A percentile compares a stretch with the other conserved stretches of the same genome.
These are phyloP conservation scores for Clitopilus hobsonii DNA, from an alignment of 768 basidiomycete species.

Conservation along the genomic window DNA sequence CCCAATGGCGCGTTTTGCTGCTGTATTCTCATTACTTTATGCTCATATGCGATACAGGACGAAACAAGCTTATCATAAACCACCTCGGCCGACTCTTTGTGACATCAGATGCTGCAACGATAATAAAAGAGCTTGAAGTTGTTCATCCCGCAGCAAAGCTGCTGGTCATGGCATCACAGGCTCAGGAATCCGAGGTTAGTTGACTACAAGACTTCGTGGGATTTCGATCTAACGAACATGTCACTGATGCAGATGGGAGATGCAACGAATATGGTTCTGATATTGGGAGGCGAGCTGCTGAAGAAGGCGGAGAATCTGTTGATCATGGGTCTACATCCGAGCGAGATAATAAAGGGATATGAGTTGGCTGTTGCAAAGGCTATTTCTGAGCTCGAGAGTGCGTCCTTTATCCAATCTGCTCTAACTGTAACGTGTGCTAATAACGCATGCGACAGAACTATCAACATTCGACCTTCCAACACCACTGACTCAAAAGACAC, in stretches of 20 bases:
- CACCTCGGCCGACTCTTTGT: slow-evolving; percentile 94
- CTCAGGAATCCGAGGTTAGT: slow-evolving; percentile 89
- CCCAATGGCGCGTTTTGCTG: slow-evolving; percentile 75
- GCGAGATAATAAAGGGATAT: slow-evolving; percentile 92
- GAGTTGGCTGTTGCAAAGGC: slow-evolving; percentile 86
- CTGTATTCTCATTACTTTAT: background rate
- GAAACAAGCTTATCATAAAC: slow-evolving; percentile 98
- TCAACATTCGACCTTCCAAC: slow-evolving; percentile 65
- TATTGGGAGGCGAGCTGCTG: slow-evolving; percentile 91
- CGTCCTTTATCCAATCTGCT: slow-evolving; percentile 25
- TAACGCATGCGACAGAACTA: slow-evolving; percentile 45
- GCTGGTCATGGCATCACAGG: slow-evolving; percentile 98
- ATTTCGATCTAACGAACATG: background rate
- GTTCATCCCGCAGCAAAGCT: slow-evolving; percentile 98
- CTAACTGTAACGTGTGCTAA: background rate
- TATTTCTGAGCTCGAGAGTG: slow-evolving; percentile 85
- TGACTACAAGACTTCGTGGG: background rate
- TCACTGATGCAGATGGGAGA: slow-evolving; percentile 78
- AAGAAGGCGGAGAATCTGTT: slow-evolving; percentile 91
- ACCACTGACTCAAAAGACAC: slow-evolving; percentile 65
- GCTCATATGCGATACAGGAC: slow-evolving; percentile 42
- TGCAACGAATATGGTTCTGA: slow-evolving; percentile 92
- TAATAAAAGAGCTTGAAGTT: slow-evolving; percentile 96
- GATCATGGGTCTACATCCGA: slow-evolving; percentile 95
- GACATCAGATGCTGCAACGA: slow-evolving; percentile 98